Conservation (phyloP, 2,329 filamentous ascomycete genomes). For the Cytospora mali region DNA sequence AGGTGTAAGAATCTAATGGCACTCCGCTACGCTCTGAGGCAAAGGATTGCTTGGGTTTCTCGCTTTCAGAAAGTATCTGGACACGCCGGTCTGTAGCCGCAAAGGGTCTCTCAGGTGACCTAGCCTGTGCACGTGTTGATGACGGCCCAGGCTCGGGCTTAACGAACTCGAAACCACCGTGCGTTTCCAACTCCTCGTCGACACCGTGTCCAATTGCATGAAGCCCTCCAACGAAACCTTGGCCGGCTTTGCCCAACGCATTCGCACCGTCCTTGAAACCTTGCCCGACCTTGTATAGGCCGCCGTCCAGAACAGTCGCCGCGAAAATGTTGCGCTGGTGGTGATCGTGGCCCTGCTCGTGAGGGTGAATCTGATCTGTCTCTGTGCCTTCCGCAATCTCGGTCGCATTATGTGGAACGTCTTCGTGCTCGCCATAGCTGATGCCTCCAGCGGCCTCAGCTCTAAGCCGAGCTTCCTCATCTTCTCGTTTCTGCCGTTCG, state of each 20-base stretch:
- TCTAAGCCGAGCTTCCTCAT: slow-evolving; percentile 52
- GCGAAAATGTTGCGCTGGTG: slow-evolving; percentile 5
- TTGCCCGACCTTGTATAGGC: slow-evolving; percentile 51
- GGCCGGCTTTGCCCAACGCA: slow-evolving; percentile 46
- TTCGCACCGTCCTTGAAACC: slow-evolving; percentile 51
- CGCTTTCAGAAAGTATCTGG: slow-evolving; percentile 38
- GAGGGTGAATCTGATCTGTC: slow-evolving; percentile 30
- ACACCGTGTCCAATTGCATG: slow-evolving; percentile 53
- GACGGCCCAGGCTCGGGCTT: slow-evolving; percentile 29
- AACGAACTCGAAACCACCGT: slow-evolving; percentile 54
- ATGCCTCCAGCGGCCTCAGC: slow-evolving; percentile 54
- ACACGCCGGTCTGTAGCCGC: slow-evolving; percentile 32
- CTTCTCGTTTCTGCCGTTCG: slow-evolving; percentile 50
- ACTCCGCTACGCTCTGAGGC: slow-evolving; percentile 40
- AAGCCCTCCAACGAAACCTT: slow-evolving; percentile 47
- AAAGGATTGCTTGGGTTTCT: slow-evolving; percentile 40
- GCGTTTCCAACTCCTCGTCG: slow-evolving; percentile 55
- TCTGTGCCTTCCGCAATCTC: slow-evolving; percentile 43
- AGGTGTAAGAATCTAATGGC: slow-evolving; percentile 42
- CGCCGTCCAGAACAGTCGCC: slow-evolving; percentile 34
- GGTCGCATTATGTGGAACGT: slow-evolving; percentile 55
- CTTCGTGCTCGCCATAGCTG: slow-evolving; percentile 55
- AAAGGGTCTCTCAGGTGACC: slow-evolving; percentile 32
- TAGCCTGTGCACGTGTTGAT: slow-evolving; percentile 31
- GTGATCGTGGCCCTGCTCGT: slow-evolving; percentile 31